Evolutionary conservation across 2,329 filamentous ascomycete species (phyloP).

Genomic region (Gaeumannomyces sp.): DNA sequence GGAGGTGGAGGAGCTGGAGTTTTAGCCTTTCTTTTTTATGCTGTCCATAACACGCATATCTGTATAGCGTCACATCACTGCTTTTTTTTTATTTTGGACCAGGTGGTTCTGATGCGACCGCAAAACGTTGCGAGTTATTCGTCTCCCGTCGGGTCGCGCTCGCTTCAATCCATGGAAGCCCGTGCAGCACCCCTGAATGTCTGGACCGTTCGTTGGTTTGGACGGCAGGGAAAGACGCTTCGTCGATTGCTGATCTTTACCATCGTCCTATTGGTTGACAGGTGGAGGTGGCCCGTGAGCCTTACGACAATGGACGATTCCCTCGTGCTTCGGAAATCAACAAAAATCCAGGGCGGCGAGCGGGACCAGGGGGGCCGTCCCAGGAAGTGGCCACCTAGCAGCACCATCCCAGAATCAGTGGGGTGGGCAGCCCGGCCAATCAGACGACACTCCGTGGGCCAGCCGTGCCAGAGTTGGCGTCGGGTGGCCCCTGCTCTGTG

Average conservation of each 20-base stretch:
- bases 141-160: too few species aligned
- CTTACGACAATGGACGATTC: not conserved
- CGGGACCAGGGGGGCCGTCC: too few species aligned
- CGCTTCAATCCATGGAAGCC: not conserved
- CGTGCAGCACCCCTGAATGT: not conserved
- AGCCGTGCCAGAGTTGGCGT: too few species aligned
- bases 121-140: not conserved
- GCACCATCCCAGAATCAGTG: not conserved
- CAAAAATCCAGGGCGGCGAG: too few species aligned
- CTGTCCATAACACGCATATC: not conserved
- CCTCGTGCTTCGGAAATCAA: too few species aligned
- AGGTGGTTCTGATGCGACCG: not conserved
- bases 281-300: not conserved
- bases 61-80: too few species aligned
- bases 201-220: not conserved
- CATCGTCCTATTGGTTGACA: not conserved
- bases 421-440: not conserved
- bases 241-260: not conserved
- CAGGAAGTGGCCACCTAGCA: not conserved
- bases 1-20: slow-evolving; percentile 71
- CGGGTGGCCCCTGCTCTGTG: not conserved
- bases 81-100: not conserved
- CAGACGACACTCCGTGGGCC: not conserved
- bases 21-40: slow-evolving; percentile 31
- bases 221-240: not conserved